phyloP scores from a whole-genome alignment of 2,329 filamentous ascomycete genomes.

The Paecilomyces sp. region DNA sequence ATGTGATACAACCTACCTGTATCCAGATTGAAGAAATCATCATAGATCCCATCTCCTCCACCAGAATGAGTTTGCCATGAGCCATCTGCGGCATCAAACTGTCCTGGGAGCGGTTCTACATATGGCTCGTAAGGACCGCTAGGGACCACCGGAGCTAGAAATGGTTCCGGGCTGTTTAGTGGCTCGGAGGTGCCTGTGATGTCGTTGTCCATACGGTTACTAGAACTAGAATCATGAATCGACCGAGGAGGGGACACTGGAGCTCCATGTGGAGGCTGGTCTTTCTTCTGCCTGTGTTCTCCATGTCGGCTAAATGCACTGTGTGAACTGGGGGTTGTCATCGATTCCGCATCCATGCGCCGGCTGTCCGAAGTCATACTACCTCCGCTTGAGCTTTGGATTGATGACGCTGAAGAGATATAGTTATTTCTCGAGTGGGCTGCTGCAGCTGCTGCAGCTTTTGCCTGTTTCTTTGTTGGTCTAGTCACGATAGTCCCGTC shows the following conservation, averaged over 20 bases:
- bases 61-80: slow-evolving; percentile 13
- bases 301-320: background rate
- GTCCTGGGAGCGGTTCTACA: slow-evolving; percentile 24
- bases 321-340: background rate
- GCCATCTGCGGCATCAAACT: slow-evolving; percentile 27
- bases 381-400: slow-evolving; percentile 1
- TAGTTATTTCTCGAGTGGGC: slow-evolving; percentile 8
- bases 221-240: slow-evolving; percentile 13
- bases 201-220: slow-evolving; percentile 8
- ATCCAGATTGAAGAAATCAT: slow-evolving; percentile 53
- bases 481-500: slow-evolving; percentile 43
- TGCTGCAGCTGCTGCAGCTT: slow-evolving; percentile 1
- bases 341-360: background rate
- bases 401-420: slow-evolving; percentile 1
- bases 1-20: slow-evolving; percentile 33
- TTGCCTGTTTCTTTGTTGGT: slow-evolving; percentile 19
- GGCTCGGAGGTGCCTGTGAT: slow-evolving; percentile 1
- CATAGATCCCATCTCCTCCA: slow-evolving; percentile 28
- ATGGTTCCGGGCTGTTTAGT: slow-evolving; percentile 12
- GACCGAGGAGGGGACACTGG: slow-evolving; percentile 22
- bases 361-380: background rate
- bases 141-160: slow-evolving; percentile 24
- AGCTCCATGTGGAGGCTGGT: slow-evolving; percentile 9
- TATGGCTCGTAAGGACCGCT: slow-evolving; percentile 23
- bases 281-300: slow-evolving; percentile 5